These are phyloP conservation scores for Paracamarosporium sp. DNA, from an alignment of 2,329 filamentous ascomycete genomes.

Conservation along the genomic window DNA sequence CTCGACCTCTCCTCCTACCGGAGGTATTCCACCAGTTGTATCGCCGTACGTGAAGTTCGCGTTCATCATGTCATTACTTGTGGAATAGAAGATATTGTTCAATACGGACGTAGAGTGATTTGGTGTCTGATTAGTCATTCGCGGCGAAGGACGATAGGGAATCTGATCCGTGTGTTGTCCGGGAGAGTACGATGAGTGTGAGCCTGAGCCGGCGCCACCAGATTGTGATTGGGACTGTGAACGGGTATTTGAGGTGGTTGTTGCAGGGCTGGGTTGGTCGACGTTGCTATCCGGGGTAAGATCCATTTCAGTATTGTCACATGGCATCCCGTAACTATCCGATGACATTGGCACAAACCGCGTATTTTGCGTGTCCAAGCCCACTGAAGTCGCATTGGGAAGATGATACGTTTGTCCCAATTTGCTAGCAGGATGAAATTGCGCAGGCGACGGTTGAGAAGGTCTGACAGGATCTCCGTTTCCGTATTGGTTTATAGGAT, in stretches of 20 bases:
- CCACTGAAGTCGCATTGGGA: conserved; percentile 25
- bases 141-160: conserved; percentile 39
- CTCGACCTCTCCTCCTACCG: conserved; percentile 13
- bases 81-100: conserved; percentile 19
- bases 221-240: conserved; percentile 33
- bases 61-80: conserved; percentile 21
- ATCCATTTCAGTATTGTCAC: conserved; percentile 45
- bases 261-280: conserved; percentile 43
- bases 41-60: conserved; percentile 5
- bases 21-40: background rate
- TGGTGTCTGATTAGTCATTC: conserved; percentile 18
- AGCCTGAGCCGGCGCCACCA: conserved; percentile 40
- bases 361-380: conserved; percentile 27
- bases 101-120: background rate
- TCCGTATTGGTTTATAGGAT: conserved; percentile 35
- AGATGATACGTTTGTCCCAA: conserved; percentile 29
- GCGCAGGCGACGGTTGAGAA: background rate
- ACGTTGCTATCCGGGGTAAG: conserved; percentile 33
- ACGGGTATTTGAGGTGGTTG: conserved; percentile 22
- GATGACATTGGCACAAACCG: conserved; percentile 13
- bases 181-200: conserved; percentile 45
- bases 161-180: conserved; percentile 31
- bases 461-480: conserved; percentile 14
- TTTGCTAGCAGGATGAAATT: conserved; percentile 12
- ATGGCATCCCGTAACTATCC: conserved; percentile 12